Base-by-base conservation (phyloP, 495 filamentous ascomycete species). In the Tuber melanosporum region DNA sequence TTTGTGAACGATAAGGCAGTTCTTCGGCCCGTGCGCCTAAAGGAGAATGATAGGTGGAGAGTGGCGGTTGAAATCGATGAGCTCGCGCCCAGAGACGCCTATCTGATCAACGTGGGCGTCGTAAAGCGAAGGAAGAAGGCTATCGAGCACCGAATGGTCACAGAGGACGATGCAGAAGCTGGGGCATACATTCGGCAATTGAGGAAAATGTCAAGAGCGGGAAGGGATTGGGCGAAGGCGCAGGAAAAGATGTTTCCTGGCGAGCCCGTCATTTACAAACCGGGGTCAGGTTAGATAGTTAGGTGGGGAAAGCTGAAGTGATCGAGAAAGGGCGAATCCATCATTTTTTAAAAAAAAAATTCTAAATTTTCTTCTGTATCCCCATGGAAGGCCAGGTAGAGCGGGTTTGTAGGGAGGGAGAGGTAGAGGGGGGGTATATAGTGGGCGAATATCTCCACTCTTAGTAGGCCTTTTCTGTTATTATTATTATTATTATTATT, bases 21-120 rank as follows among this genome's bases (percentile, higher is more conserved):
- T 14, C 76, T 84, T 1, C 89, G 94, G 2, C 92, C 93, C 0
- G 72, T 83, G 1, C 71, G 86, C 1, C 83, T 96, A 66, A 78
- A 45, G 0, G 71, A 84, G 20, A 19, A 77, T 0, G 89, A 94
- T 78, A 83, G 85, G 2, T 99, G 95, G 95, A 84, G 84, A 0
- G 85, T 98, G 57, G 90, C 97, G 74, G 97, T 97, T 84, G 86
- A 89, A 41, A 83, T 97, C 45, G 84, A 86, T 70, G 92, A 95
- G 81, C 79, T 66, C 57, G 26, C 57, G 14, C 26, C 26, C 91
- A 10, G 49, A 71, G 39, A 44, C 41, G 19, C 44, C 43, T 84
- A 82, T 80, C 20, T 66, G 22, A 71, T 77, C 0, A 84, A 84
- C 62, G 74, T 79, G 14, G 57, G 77, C 3, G 73, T 84, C 45